Conservation (phyloP, 164 flowering plant species). For the Tetrastigma voinierianum region DNA sequence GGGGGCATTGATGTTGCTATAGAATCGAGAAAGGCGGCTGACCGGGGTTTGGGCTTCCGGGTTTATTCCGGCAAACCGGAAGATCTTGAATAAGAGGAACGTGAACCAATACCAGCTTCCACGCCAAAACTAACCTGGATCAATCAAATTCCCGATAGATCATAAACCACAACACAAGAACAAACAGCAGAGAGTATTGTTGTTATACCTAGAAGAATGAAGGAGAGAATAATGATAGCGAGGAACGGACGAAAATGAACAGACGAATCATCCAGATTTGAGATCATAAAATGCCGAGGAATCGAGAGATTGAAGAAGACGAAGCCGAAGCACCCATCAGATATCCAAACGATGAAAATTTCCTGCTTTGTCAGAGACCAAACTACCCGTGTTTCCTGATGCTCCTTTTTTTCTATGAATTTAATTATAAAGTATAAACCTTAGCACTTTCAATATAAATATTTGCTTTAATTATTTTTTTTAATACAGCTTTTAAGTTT, state of each 20-base stretch:
- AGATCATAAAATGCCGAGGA: slow-evolving; percentile 5
- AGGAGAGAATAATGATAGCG: slow-evolving; percentile 51
- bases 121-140: slow-evolving; percentile 83
- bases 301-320: slow-evolving; percentile 1
- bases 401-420: no score
- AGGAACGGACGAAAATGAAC: slow-evolving; percentile 58
- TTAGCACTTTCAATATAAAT: no score
- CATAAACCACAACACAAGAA: not conserved
- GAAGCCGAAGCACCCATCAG: slow-evolving; percentile 30
- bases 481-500: no score
- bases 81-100: slow-evolving; percentile 94
- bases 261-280: slow-evolving; percentile 34
- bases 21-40: slow-evolving; percentile 53
- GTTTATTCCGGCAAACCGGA: slow-evolving; percentile 62
- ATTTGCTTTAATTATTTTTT: no score
- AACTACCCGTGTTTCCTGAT: no score
- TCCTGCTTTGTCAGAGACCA: no score
- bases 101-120: slow-evolving; percentile 87
- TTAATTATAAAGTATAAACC: no score
- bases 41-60: slow-evolving; percentile 44
- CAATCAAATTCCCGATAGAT: not conserved
- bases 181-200: slow-evolving; percentile 2
- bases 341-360: not conserved
- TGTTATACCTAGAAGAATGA: slow-evolving; percentile 53
- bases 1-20: slow-evolving; percentile 31